These are phyloP conservation scores for Monosporascus sp. DNA, from an alignment of 2,329 filamentous ascomycete species.

Conservation along the genomic window DNA sequence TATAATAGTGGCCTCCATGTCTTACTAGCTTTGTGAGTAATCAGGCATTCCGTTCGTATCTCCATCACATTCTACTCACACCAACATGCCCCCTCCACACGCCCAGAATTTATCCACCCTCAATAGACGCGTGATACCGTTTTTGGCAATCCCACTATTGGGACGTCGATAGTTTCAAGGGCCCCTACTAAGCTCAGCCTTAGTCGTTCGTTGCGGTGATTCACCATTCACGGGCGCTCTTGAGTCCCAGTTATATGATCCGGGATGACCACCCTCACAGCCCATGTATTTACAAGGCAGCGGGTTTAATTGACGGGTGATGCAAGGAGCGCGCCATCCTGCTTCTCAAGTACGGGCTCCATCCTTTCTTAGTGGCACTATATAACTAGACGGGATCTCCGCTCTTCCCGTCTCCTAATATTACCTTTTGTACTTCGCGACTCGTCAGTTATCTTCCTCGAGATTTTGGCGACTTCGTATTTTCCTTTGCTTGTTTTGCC, in stretches of 20 bases:
- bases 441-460: slow-evolving; percentile 14
- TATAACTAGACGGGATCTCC: slow-evolving; percentile 18
- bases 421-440: slow-evolving; percentile 13
- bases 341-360: slow-evolving; percentile 3
- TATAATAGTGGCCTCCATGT: slow-evolving; percentile 16
- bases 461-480: slow-evolving; percentile 12
- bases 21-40: slow-evolving; percentile 11
- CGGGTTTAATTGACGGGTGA: slow-evolving; percentile 26
- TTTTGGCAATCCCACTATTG: slow-evolving; percentile 11
- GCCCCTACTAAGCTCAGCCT: slow-evolving; percentile 1
- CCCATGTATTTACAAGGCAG: slow-evolving; percentile 26
- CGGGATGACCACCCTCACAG: slow-evolving; percentile 21
- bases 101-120: slow-evolving; percentile 18
- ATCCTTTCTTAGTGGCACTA: slow-evolving; percentile 21
- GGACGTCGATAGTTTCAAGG: not conserved
- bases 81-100: slow-evolving; percentile 11
- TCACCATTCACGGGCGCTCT: slow-evolving; percentile 16
- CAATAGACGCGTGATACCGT: slow-evolving; percentile 16
- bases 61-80: slow-evolving; percentile 10
- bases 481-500: slow-evolving; percentile 6
- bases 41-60: slow-evolving; percentile 12
- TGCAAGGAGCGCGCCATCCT: slow-evolving; percentile 18
- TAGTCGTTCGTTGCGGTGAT: slow-evolving; percentile 3
- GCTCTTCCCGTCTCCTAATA: slow-evolving; percentile 10
- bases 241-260: slow-evolving; percentile 15